Evolutionary conservation across 2,329 filamentous ascomycete genomes (phyloP).

Genomic region (Penicillium sp.): DNA sequence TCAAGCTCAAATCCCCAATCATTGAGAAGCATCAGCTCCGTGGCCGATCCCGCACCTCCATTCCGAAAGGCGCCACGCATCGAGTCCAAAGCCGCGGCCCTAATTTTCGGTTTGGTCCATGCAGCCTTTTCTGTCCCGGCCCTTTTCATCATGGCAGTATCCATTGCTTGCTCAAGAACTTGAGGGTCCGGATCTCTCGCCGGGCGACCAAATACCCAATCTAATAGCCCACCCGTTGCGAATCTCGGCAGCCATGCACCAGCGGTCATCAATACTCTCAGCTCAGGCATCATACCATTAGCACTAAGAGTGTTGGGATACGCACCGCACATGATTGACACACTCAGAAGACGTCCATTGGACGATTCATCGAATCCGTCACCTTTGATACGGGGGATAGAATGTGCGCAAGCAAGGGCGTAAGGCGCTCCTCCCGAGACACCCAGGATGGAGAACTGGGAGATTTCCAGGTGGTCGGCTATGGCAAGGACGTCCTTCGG

Average conservation of each 20-base stretch:
- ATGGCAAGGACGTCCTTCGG: slow-evolving; percentile 12
- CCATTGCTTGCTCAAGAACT: slow-evolving; percentile 5
- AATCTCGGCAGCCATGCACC: slow-evolving; percentile 9
- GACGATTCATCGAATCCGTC: slow-evolving; percentile 4
- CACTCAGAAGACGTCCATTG: slow-evolving; percentile 4
- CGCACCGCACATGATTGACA: slow-evolving; percentile 3
- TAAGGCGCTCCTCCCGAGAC: slow-evolving; percentile 12
- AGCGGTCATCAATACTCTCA: neutral
- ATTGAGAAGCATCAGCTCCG: slow-evolving; percentile 7
- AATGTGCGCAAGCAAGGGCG: slow-evolving; percentile 11
- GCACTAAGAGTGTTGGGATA: slow-evolving; percentile 6
- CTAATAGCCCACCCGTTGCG: slow-evolving; percentile 1
- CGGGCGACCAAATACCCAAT: slow-evolving; percentile 2
- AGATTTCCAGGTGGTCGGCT: slow-evolving; percentile 6
- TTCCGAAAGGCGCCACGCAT: slow-evolving; percentile 10
- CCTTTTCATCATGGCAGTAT: slow-evolving; percentile 2
- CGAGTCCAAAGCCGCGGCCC: neutral
- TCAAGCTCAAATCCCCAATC: slow-evolving; percentile 14
- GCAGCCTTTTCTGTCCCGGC: neutral
- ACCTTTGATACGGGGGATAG: slow-evolving; percentile 3
- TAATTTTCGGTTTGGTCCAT: slow-evolving; percentile 3
- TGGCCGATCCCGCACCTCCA: slow-evolving; percentile 1
- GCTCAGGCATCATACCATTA: slow-evolving; percentile 6
- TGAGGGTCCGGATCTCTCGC: slow-evolving; percentile 4
- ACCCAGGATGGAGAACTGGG: slow-evolving; percentile 10